These are phyloP conservation scores for Camillea tinctor DNA, from an alignment of 2,329 filamentous ascomycete genomes.

Conservation along the genomic window DNA sequence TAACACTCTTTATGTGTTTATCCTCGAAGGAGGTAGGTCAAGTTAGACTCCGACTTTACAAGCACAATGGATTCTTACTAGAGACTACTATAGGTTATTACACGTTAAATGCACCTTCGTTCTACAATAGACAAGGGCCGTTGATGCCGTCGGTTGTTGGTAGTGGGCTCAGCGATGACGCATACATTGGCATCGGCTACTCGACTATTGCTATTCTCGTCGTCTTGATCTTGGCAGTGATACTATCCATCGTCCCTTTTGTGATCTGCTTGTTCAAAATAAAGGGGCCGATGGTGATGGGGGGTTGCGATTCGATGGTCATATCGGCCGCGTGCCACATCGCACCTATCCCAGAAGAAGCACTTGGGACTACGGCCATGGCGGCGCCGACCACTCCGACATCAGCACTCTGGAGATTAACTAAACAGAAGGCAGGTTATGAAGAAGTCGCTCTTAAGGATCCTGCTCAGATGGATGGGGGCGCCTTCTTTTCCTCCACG, in stretches of 20 bases:
- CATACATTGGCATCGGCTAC: slow-evolving; percentile 1
- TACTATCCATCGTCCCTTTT: neutral
- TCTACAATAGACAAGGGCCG: neutral
- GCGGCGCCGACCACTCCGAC: neutral
- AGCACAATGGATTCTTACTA: neutral
- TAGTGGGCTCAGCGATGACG: neutral
- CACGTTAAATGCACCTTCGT: neutral
- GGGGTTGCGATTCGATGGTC: neutral
- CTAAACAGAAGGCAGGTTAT: neutral
- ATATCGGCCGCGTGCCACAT: slow-evolving; percentile 1
- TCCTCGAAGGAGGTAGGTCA: slow-evolving; percentile 2
- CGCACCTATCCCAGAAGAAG: neutral
- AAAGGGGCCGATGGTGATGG: slow-evolving; percentile 1
- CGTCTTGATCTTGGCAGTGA: neutral
- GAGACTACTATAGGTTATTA: neutral
- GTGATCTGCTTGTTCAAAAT: neutral
- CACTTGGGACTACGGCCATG: neutral
- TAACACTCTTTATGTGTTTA: neutral
- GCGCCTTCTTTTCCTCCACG: neutral
- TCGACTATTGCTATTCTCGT: neutral
- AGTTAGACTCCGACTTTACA: neutral
- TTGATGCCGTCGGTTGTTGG: neutral
- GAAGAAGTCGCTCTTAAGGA: neutral
- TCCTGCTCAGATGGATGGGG: neutral
- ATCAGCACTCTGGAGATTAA: neutral